Evolutionary conservation across 192 early-diverging fungal species (phyloP).

Genomic region (Coemansia brasiliensis): DNA sequence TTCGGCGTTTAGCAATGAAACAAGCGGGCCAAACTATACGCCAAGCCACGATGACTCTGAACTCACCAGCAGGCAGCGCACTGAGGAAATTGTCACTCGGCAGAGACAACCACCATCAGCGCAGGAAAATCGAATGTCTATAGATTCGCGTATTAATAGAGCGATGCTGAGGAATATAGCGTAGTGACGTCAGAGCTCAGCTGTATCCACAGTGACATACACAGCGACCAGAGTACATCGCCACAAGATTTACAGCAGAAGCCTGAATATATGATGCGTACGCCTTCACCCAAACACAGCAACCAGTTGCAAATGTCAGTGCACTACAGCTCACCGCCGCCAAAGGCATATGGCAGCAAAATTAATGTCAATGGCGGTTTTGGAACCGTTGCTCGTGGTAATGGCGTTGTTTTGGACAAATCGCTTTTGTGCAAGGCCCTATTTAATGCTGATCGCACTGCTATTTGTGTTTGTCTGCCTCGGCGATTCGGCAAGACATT

Average conservation of each 20-base stretch:
- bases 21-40: background rate
- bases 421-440: constrained; percentile 16
- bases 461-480: constrained; percentile 17
- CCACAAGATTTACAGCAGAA: background rate
- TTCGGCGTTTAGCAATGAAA: background rate
- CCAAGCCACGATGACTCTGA: background rate
- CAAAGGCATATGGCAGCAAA: constrained; percentile 7
- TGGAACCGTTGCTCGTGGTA: constrained; percentile 1
- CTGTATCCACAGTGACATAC: background rate
- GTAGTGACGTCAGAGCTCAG: background rate
- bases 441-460: background rate
- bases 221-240: background rate
- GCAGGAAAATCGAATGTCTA: too few species aligned
- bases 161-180: background rate
- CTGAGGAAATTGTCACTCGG: background rate
- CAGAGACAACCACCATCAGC: background rate
- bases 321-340: background rate
- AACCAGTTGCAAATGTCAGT: background rate
- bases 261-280: background rate
- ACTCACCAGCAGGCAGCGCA: background rate
- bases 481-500: constrained; percentile 20
- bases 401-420: constrained; percentile 8
- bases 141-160: background rate
- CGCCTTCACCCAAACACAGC: background rate
- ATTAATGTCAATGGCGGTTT: constrained; percentile 8